Percentiles rank a stretch among this genome's conserved stretches.
phyloP scores from a whole-genome alignment of 164 flowering plant species.

The Liquidambar formosana region DNA sequence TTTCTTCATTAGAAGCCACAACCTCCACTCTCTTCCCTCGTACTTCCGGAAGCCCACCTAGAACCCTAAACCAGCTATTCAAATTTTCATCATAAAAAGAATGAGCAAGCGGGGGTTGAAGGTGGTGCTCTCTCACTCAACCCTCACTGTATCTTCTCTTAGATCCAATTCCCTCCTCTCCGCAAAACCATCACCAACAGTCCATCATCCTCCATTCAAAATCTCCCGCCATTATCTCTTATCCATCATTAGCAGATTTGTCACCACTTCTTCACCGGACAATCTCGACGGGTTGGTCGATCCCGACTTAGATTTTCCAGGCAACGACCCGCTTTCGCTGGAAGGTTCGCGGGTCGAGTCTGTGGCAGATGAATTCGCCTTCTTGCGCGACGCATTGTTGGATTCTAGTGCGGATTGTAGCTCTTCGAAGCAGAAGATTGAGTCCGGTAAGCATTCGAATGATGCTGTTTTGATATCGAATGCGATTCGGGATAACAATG shows the following conservation, averaged over 20 bases:
- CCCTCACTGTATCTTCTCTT: neutral
- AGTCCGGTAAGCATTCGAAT: conserved; percentile 35
- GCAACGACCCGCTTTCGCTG: conserved; percentile 2
- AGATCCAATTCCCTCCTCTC: neutral
- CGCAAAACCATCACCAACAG: neutral
- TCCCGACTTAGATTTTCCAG: conserved; percentile 20
- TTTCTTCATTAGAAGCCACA: too few relatives aligned
- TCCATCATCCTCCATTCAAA: neutral
- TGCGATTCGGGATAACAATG: conserved; percentile 30
- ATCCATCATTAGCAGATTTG: neutral
- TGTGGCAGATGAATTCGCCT: conserved; percentile 40
- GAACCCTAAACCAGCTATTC: neutral
- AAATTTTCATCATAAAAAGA: neutral
- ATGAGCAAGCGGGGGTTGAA: conserved; percentile 20
- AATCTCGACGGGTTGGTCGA: conserved; percentile 46
- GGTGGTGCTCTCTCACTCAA: conserved; percentile 3
- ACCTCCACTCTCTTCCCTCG: too few relatives aligned
- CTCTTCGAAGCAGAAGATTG: conserved; percentile 2
- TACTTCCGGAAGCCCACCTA: too few relatives aligned
- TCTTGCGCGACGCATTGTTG: conserved; percentile 37
- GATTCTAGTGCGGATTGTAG: conserved; percentile 6
- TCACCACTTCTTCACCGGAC: conserved; percentile 29
- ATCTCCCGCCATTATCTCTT: conserved; percentile 16
- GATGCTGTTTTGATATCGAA: conserved; percentile 50
- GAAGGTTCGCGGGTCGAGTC: conserved; percentile 15